Evolutionary conservation across 441 rosid species (phyloP).

Genomic region (Manihot esculenta): DNA sequence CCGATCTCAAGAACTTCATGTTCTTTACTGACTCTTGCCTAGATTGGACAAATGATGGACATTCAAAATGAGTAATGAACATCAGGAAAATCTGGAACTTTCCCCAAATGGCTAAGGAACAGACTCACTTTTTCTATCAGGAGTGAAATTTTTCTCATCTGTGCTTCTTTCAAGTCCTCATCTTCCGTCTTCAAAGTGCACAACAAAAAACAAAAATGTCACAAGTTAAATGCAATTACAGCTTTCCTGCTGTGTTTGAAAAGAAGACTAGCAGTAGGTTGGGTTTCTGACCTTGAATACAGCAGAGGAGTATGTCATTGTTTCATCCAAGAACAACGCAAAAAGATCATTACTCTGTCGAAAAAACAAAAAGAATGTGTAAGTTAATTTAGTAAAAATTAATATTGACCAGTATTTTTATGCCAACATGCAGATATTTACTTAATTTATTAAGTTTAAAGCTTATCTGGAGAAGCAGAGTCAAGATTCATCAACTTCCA

Average conservation of each 20-base stretch:
- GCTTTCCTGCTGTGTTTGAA: neutral
- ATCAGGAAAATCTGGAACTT: neutral
- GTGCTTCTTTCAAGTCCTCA: slow-evolving; percentile 69
- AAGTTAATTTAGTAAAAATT: too few relatives aligned
- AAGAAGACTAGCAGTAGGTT: neutral
- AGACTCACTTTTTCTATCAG: slow-evolving; percentile 66
- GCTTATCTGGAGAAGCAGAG: neutral
- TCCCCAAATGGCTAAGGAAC: neutral
- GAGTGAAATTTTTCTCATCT: slow-evolving; percentile 62
- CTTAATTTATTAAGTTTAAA: neutral
- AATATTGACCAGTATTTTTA: neutral
- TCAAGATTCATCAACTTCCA: neutral
- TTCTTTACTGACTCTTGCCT: slow-evolving; percentile 62
- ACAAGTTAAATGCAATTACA: slow-evolving; percentile 1
- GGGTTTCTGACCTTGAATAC: slow-evolving; percentile 60
- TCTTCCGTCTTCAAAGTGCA: slow-evolving; percentile 39
- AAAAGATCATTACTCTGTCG: slow-evolving; percentile 79
- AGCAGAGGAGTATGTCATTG: slow-evolving; percentile 88
- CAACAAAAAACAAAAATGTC: neutral
- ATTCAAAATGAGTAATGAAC: neutral
- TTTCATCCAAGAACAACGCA: slow-evolving; percentile 77
- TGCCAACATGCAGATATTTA: neutral
- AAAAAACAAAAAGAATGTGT: slow-evolving; percentile 2
- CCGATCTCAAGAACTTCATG: slow-evolving; percentile 88
- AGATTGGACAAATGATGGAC: neutral